phyloP scores from a whole-genome alignment of 441 rosid genomes.

The Breynia disticha region DNA sequence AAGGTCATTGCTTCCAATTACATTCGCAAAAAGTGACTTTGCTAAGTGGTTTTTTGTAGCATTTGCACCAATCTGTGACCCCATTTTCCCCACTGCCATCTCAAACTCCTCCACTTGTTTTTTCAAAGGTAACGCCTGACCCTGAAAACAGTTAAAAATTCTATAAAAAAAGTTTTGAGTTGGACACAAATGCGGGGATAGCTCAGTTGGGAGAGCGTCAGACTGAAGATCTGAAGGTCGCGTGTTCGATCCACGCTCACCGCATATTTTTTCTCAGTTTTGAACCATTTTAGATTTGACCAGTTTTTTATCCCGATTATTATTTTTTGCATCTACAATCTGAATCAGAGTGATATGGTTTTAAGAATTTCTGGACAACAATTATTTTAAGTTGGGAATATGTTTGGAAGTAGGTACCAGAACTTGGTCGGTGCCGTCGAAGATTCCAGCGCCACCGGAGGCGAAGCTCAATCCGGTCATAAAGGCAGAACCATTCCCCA shows the following conservation, averaged over 20 bases:
- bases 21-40: conserved; percentile 26
- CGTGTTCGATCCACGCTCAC: conserved; percentile 85
- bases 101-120: conserved; percentile 24
- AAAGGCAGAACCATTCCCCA: conserved; percentile 11
- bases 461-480: conserved; percentile 43
- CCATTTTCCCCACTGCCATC: conserved; percentile 11
- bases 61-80: conserved; percentile 17
- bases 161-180: neutral
- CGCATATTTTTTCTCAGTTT: conserved; percentile 20
- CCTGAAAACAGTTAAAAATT: neutral
- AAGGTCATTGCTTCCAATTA: conserved; percentile 34
- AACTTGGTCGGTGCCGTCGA: conserved; percentile 20
- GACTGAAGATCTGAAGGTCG: conserved; percentile 78
- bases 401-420: conserved; percentile 5
- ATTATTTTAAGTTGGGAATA: too few species aligned
- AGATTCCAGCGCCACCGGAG: conserved; percentile 45
- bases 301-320: too few species aligned
- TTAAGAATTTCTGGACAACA: neutral
- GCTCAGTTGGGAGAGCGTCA: conserved; percentile 64
- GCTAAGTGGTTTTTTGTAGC: conserved; percentile 19
- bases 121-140: conserved; percentile 22
- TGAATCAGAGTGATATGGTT: neutral
- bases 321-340: too few species aligned
- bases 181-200: conserved; percentile 4
- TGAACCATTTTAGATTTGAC: too few species aligned